phyloP scores from a whole-genome alignment of 1,284 basidiomycete genomes.

The Cutaneotrichosporon sp. region DNA sequence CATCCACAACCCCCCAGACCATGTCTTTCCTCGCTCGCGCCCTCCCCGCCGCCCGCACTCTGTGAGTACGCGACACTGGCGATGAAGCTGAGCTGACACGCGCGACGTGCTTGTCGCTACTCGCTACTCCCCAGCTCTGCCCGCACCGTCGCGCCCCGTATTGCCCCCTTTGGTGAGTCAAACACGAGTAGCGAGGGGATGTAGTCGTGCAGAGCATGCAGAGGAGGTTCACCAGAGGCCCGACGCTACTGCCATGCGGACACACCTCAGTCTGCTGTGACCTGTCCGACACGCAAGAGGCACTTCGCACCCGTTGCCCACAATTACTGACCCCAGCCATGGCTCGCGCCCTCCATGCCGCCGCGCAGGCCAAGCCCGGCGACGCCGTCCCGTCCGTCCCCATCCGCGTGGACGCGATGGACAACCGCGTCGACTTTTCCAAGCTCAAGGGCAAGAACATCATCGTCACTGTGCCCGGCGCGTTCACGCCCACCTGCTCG shows the following conservation, averaged over 20 bases:
- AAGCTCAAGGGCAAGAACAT: constrained; percentile 62
- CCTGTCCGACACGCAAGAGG: no score
- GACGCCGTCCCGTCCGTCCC: constrained; percentile 49
- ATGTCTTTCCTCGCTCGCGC: constrained; percentile 3
- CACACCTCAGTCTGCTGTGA: no score
- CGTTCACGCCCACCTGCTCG: constrained; percentile 56
- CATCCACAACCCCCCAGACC: background rate
- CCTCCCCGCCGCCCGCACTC: background rate
- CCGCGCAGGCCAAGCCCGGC: constrained; percentile 7
- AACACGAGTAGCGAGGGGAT: no score
- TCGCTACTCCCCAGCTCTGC: background rate
- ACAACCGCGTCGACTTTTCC: constrained; percentile 53
- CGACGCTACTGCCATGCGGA: background rate
- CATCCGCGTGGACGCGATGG: constrained; percentile 58
- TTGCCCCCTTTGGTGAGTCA: background rate
- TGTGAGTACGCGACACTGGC: background rate
- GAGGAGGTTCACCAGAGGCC: background rate
- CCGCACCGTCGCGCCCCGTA: background rate
- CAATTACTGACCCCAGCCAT: background rate
- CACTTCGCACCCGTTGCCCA: no score
- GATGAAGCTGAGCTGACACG: background rate
- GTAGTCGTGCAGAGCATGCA: no score
- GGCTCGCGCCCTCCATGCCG: constrained; percentile 1
- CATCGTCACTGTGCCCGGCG: constrained; percentile 54
- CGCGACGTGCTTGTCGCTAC: background rate